These are phyloP conservation scores for Fusarium odoratissimum DNA, from an alignment of 2,329 filamentous ascomycete species.

Conservation along the genomic window DNA sequence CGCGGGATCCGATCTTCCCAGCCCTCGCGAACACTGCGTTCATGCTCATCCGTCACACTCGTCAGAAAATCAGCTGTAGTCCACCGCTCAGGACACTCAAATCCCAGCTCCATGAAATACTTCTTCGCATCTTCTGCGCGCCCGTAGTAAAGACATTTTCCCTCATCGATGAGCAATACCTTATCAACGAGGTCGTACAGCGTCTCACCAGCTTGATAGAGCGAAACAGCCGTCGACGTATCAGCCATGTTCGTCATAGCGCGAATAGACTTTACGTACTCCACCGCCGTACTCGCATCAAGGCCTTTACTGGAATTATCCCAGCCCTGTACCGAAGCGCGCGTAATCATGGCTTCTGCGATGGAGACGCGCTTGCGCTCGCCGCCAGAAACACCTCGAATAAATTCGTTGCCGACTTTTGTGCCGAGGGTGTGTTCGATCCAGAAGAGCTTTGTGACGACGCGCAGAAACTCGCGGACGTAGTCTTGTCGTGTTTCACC, in stretches of 20 bases:
- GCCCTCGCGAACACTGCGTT: constrained; percentile 74
- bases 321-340: constrained; percentile 76
- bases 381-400: constrained; percentile 72
- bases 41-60: constrained; percentile 79
- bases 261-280: constrained; percentile 73
- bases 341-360: constrained; percentile 71
- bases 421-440: constrained; percentile 77
- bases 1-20: constrained; percentile 75
- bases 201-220: constrained; percentile 76
- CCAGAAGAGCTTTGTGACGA: constrained; percentile 77
- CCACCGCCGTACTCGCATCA: constrained; percentile 78
- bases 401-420: constrained; percentile 75
- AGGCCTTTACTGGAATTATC: constrained; percentile 80
- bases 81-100: constrained; percentile 76
- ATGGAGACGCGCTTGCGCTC: constrained; percentile 81
- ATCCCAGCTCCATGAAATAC: constrained; percentile 79
- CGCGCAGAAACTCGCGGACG: constrained; percentile 64
- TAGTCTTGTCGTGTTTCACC: constrained; percentile 69
- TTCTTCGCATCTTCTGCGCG: constrained; percentile 69
- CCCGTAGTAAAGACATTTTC: constrained; percentile 79
- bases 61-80: constrained; percentile 82
- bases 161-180: constrained; percentile 78
- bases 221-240: constrained; percentile 75
- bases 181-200: constrained; percentile 79
- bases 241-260: constrained; percentile 78